Conservation (phyloP, 2,329 filamentous ascomycete species). For the Tympanopsis confertula region DNA sequence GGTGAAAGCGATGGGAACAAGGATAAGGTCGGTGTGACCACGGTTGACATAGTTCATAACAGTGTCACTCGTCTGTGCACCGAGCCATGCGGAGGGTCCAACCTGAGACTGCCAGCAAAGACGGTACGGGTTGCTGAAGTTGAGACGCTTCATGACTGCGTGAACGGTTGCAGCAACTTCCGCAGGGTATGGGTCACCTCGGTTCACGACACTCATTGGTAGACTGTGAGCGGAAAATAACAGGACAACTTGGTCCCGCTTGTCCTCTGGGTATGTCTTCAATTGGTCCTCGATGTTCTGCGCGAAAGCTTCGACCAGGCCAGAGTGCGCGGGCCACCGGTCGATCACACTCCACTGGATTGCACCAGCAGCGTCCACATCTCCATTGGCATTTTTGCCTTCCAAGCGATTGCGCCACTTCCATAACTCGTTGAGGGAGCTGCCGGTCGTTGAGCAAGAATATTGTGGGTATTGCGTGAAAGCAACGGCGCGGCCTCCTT, state of each 20-base stretch:
- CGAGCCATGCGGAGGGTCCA: slow-evolving; percentile 87
- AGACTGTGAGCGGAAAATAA: slow-evolving; percentile 92
- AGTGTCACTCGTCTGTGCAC: slow-evolving; percentile 80
- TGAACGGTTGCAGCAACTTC: slow-evolving; percentile 94
- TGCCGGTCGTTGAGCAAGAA: slow-evolving; percentile 93
- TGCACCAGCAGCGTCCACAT: slow-evolving; percentile 44
- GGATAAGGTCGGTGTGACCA: slow-evolving; percentile 78
- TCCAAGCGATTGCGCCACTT: slow-evolving; percentile 87
- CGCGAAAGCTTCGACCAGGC: slow-evolving; percentile 83
- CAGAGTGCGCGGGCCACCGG: slow-evolving; percentile 85
- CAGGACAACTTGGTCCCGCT: slow-evolving; percentile 68
- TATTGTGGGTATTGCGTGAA: slow-evolving; percentile 99
- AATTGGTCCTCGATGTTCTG: slow-evolving; percentile 82
- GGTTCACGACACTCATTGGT: slow-evolving; percentile 94
- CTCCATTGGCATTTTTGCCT: slow-evolving; percentile 44
- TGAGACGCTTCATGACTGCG: slow-evolving; percentile 86
- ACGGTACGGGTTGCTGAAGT: slow-evolving; percentile 81
- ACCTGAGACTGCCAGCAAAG: slow-evolving; percentile 98
- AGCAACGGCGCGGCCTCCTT: slow-evolving; percentile 84
- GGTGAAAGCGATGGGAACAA: slow-evolving; percentile 94
- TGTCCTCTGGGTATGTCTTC: slow-evolving; percentile 70
- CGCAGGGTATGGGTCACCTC: slow-evolving; percentile 88
- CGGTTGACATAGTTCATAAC: slow-evolving; percentile 83
- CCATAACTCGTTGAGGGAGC: slow-evolving; percentile 93
- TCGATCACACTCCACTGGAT: slow-evolving; percentile 98